Evolutionary conservation across 2,329 filamentous ascomycete genomes (phyloP).

Genomic region (Colletotrichum sp.): DNA sequence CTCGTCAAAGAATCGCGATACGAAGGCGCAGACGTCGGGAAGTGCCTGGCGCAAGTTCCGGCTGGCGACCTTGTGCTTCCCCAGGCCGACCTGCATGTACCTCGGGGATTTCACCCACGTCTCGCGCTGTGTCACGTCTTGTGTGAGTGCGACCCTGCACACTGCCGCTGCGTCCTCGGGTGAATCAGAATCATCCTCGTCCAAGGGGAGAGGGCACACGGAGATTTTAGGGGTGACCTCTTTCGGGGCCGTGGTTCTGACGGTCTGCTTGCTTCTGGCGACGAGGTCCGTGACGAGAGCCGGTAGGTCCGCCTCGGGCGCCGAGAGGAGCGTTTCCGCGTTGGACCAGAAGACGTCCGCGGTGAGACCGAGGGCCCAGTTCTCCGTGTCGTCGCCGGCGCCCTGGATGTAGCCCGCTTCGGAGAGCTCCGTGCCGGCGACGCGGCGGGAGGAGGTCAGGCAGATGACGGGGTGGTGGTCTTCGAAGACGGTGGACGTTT

Average conservation of each 20-base stretch:
- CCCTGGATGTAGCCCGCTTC: constrained; percentile 82
- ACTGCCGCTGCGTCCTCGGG: constrained; percentile 12
- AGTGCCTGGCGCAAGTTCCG: constrained; percentile 80
- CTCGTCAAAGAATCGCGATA: constrained; percentile 40
- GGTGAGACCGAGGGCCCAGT: constrained; percentile 85
- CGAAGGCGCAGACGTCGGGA: constrained; percentile 64
- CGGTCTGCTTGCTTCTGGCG: constrained; percentile 24
- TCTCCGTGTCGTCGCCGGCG: constrained; percentile 92
- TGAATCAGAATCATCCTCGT: background rate
- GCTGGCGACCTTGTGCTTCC: constrained; percentile 78
- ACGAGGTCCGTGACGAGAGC: constrained; percentile 54
- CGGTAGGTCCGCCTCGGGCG: constrained; percentile 69
- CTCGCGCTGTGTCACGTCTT: constrained; percentile 49
- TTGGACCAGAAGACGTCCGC: constrained; percentile 82
- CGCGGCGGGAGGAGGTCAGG: constrained; percentile 81
- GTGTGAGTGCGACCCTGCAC: constrained; percentile 49
- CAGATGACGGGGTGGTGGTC: constrained; percentile 78
- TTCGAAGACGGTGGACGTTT: constrained; percentile 48
- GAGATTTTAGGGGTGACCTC: constrained; percentile 41
- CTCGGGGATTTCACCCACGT: constrained; percentile 41
- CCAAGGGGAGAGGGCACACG: constrained; percentile 39
- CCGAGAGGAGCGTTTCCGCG: constrained; percentile 60
- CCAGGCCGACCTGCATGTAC: constrained; percentile 66
- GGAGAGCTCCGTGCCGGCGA: constrained; percentile 70
- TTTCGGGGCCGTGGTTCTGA: constrained; percentile 17